A percentile compares a stretch with the other conserved stretches of the same genome.
Evolutionary conservation across 2,329 filamentous ascomycete genomes (phyloP).

Genomic region (Aspergillus caelatus): DNA sequence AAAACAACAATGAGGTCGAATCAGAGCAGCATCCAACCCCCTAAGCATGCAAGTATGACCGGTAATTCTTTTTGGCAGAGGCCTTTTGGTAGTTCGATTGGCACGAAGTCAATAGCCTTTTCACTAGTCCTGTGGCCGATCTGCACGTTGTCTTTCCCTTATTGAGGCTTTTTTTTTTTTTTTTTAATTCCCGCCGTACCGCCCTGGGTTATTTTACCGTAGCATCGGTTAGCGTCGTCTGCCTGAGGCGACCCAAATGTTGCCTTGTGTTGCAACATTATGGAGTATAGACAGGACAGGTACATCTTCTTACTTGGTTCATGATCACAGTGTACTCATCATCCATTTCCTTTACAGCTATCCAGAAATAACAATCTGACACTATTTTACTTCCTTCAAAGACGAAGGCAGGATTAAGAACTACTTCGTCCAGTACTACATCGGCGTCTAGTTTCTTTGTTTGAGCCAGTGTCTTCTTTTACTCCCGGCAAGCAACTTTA

Average conservation of each 20-base stretch:
- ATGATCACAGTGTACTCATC: background rate
- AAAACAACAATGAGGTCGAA: constrained; percentile 1
- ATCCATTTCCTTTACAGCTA: too few species aligned
- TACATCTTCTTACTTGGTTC: background rate
- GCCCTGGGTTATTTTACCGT: background rate
- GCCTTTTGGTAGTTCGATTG: background rate
- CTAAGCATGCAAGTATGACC: constrained; percentile 7
- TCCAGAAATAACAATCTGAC: too few species aligned
- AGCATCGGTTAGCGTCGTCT: background rate
- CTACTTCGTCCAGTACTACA: background rate
- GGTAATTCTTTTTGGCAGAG: constrained; percentile 6
- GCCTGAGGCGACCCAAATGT: background rate
- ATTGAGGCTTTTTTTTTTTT: background rate
- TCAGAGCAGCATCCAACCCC: background rate
- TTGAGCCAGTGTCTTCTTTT: background rate
- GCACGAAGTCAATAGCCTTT: constrained; percentile 2
- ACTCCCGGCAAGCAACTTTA: background rate
- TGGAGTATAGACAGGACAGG: background rate
- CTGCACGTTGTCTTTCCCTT: constrained; percentile 1
- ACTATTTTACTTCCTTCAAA: background rate
- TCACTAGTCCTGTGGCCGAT: constrained; percentile 3
- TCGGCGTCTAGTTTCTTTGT: background rate
- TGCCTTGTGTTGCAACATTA: background rate
- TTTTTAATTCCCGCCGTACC: background rate
- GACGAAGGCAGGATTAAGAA: background rate